phyloP scores from a whole-genome alignment of 805 yeast species.

The Isabelozyma pseudorhagii region DNA sequence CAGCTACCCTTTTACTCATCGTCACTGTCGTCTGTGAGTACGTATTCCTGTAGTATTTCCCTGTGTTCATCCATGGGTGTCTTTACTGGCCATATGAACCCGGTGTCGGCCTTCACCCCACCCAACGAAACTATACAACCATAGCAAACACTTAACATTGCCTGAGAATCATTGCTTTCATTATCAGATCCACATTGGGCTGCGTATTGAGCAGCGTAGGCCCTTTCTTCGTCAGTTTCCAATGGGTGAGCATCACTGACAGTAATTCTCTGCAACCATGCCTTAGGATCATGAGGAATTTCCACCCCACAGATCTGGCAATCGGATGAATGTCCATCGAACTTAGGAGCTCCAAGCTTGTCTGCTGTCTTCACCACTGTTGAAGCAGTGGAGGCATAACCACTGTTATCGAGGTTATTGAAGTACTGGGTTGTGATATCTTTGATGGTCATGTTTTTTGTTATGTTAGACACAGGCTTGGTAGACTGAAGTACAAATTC shows the following conservation, averaged over 20 bases:
- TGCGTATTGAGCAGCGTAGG: slow-evolving; percentile 18
- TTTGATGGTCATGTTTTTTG: slow-evolving; percentile 76
- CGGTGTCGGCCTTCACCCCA: slow-evolving; percentile 21
- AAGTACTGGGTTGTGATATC: slow-evolving; percentile 77
- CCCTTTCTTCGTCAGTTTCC: slow-evolving; percentile 35
- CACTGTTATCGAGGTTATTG: slow-evolving; percentile 60
- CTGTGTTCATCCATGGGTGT: slow-evolving; percentile 21
- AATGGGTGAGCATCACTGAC: slow-evolving; percentile 54
- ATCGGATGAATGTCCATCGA: slow-evolving; percentile 7
- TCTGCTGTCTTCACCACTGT: slow-evolving; percentile 90
- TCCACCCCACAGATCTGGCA: slow-evolving; percentile 60
- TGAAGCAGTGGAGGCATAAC: slow-evolving; percentile 84
- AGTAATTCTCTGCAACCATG: slow-evolving; percentile 70
- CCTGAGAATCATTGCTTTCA: slow-evolving; percentile 3
- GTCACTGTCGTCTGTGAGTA: slow-evolving; percentile 34
- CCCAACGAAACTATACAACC: slow-evolving; percentile 71
- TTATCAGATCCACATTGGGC: slow-evolving; percentile 3
- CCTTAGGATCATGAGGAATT: slow-evolving; percentile 55
- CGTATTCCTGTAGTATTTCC: slow-evolving; percentile 46
- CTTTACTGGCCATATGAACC: slow-evolving; percentile 36
- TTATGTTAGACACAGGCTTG: slow-evolving; percentile 33
- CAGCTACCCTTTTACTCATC: slow-evolving; percentile 9
- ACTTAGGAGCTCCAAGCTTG: slow-evolving; percentile 56
- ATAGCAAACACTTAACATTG: slow-evolving; percentile 51
- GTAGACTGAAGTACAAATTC: slow-evolving; percentile 20